Evolutionary conservation across 2,329 filamentous ascomycete genomes (phyloP).

Genomic region (Zymoseptoria ardabiliae): DNA sequence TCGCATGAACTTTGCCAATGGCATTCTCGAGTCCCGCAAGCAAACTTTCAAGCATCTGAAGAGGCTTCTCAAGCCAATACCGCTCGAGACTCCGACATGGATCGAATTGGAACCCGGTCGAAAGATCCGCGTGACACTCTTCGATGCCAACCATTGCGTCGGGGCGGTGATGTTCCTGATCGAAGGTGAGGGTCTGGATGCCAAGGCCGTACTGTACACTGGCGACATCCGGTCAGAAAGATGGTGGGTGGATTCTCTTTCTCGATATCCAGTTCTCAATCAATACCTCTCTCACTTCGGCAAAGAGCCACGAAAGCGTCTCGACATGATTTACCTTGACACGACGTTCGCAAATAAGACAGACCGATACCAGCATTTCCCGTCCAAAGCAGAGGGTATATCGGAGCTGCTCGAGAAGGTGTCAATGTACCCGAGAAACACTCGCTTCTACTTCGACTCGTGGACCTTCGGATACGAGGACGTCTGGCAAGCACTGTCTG

Average conservation of each 20-base stretch:
- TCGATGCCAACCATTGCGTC: slow-evolving; percentile 87
- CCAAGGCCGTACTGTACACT: slow-evolving; percentile 72
- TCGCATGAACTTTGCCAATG: slow-evolving; percentile 72
- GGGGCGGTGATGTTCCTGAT: slow-evolving; percentile 91
- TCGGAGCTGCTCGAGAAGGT: slow-evolving; percentile 66
- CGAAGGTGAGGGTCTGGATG: slow-evolving; percentile 52
- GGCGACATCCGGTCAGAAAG: slow-evolving; percentile 80
- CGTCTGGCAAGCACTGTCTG: slow-evolving; percentile 76
- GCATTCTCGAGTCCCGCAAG: slow-evolving; percentile 65
- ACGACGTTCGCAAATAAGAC: slow-evolving; percentile 63
- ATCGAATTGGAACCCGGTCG: slow-evolving; percentile 66
- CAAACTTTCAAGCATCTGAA: slow-evolving; percentile 71
- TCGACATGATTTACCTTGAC: slow-evolving; percentile 84
- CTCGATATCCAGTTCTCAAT: slow-evolving; percentile 63
- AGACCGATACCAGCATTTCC: slow-evolving; percentile 45
- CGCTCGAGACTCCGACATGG: slow-evolving; percentile 68
- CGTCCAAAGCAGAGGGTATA: slow-evolving; percentile 66
- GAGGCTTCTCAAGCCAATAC: slow-evolving; percentile 69
- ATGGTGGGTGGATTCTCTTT: slow-evolving; percentile 74
- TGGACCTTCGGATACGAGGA: slow-evolving; percentile 96
- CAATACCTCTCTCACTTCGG: slow-evolving; percentile 56
- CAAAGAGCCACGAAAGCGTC: slow-evolving; percentile 50
- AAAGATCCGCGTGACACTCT: slow-evolving; percentile 70
- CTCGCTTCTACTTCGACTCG: slow-evolving; percentile 73
- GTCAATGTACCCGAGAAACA: slow-evolving; percentile 59